Base-by-base conservation (phyloP, 495 filamentous ascomycete genomes). In the Aspergillus indologenus region DNA sequence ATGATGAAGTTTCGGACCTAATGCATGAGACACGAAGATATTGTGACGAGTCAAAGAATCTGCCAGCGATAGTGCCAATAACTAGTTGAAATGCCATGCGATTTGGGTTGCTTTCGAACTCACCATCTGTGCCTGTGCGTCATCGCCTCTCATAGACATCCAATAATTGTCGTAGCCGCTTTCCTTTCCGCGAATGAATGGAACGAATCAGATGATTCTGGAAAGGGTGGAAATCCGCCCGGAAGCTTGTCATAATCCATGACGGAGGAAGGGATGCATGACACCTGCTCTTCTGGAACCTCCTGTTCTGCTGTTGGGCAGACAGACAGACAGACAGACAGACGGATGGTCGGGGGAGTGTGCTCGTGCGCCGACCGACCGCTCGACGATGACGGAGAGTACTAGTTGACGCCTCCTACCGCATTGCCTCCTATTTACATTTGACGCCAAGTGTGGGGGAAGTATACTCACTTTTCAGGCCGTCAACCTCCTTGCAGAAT, bases 1-100 rank as follows among this genome's bases (percentile, higher is more conserved):
- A 44, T 62, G 59, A 67, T 44, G 65, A n/a, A 65, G 54, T 60
- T 69, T 66, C 64, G 57, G 64, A 65, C 57, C 49, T 66, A 58
- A 63, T 63, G 59, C 63, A 69, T 66, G 66, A 66, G 63, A 61
- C 60, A 59, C 60, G 64, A 67, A 53, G 58, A 46, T 29, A 23
- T 49, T 59, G 54, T 67, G 58, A 64, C 54, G 59, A 64, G 59
- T 59, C 56, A 58, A 31, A 53, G 60, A 53, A 56, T 49, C 50
- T 29, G 43, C 31, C 22, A 44, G 43, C 43, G 15, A 20, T 58
- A 42, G 19, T 47, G 26, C 49, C 31, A 34, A 46, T 53, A n/a
- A n/a, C n/a, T n/a, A 56, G 45, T 45, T 56, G 58, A 60, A 54
- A 60, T 60, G 57, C 57, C 48, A 60, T 49, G 57, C 29, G 57